These are phyloP conservation scores for Leccinellum luteum DNA, from an alignment of 768 basidiomycete species.

Conservation along the genomic window DNA sequence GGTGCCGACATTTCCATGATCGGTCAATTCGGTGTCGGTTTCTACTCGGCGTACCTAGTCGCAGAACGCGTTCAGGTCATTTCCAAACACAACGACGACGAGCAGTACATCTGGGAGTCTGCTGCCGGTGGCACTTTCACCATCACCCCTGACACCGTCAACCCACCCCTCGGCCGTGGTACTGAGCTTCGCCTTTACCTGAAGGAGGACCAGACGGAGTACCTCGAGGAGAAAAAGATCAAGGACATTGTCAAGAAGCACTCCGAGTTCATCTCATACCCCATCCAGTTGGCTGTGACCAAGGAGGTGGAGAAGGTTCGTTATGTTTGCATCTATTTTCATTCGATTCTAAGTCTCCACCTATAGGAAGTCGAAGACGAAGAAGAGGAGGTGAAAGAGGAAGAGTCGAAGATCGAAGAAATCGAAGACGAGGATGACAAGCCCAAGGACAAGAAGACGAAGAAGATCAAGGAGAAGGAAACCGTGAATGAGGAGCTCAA, in stretches of 20 bases:
- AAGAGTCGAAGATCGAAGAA: slow-evolving; percentile 79
- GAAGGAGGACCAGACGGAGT: slow-evolving; percentile 99
- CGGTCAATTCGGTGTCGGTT: slow-evolving; percentile 99
- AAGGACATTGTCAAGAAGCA: slow-evolving; percentile 99
- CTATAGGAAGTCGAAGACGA: slow-evolving; percentile 83
- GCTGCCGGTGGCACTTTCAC: slow-evolving; percentile 99
- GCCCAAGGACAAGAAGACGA: slow-evolving; percentile 88
- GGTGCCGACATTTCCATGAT: slow-evolving; percentile 96
- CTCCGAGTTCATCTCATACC: slow-evolving; percentile 99
- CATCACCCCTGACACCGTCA: slow-evolving; percentile 90
- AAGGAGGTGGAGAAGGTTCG: slow-evolving; percentile 99
- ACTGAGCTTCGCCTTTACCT: slow-evolving; percentile 88
- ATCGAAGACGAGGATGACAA: slow-evolving; percentile 81
- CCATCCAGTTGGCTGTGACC: slow-evolving; percentile 96
- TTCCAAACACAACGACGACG: slow-evolving; percentile 99
- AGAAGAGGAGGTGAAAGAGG: slow-evolving; percentile 69
- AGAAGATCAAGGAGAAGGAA: slow-evolving; percentile 89
- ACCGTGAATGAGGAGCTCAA: slow-evolving; percentile 96
- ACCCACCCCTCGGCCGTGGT: slow-evolving; percentile 90
- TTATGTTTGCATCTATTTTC: slow-evolving; percentile 2
- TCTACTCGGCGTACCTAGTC: slow-evolving; percentile 99
- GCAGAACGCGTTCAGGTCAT: slow-evolving; percentile 98
- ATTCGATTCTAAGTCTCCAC: slow-evolving; percentile 1
- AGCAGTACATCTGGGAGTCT: slow-evolving; percentile 99
- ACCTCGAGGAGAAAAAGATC: slow-evolving; percentile 98